A percentile compares a stretch with the other conserved stretches of the same genome.
phyloP scores from a whole-genome alignment of 1,284 basidiomycete genomes.

The Bjerkandera adusta region DNA sequence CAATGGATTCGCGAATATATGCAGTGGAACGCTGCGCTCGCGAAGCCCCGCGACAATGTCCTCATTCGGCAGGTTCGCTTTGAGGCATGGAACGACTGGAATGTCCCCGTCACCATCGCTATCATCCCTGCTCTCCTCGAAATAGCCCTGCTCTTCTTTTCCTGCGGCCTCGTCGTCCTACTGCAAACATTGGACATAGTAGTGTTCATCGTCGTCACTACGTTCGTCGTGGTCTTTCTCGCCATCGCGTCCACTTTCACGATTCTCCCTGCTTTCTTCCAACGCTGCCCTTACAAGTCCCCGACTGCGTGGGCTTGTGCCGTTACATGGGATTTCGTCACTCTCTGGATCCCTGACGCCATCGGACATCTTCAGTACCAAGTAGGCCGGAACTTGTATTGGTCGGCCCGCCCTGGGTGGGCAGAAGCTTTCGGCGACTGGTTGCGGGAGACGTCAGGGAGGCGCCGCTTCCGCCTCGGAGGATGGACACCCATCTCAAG shows the following conservation, averaged over 20 bases:
- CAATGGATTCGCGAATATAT: constrained; percentile 12
- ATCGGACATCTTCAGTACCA: too few relatives aligned
- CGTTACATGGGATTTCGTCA: not conserved
- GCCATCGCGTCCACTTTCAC: not conserved
- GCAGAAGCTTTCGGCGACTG: not conserved
- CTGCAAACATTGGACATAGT: constrained; percentile 5
- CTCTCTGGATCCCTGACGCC: not conserved
- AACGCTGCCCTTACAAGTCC: constrained; percentile 9
- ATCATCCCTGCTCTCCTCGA: constrained; percentile 28
- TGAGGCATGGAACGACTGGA: constrained; percentile 27
- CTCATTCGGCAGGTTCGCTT: constrained; percentile 22
- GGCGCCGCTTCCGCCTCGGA: not conserved
- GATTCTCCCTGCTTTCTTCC: not conserved
- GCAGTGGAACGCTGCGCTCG: not conserved
- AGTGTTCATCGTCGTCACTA: not conserved
- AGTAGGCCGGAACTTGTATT: too few relatives aligned
- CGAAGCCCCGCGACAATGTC: not conserved
- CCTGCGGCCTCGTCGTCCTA: constrained; percentile 20
- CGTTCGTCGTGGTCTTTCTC: not conserved
- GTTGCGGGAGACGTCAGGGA: not conserved
- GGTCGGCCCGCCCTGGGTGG: too few relatives aligned
- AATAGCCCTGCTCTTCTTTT: constrained; percentile 27
- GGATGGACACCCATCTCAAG: not conserved
- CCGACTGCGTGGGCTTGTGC: constrained; percentile 6
- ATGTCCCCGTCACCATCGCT: constrained; percentile 24